These are phyloP conservation scores for Exserohilum turcica DNA, from an alignment of 2,329 filamentous ascomycete genomes.

Conservation along the genomic window DNA sequence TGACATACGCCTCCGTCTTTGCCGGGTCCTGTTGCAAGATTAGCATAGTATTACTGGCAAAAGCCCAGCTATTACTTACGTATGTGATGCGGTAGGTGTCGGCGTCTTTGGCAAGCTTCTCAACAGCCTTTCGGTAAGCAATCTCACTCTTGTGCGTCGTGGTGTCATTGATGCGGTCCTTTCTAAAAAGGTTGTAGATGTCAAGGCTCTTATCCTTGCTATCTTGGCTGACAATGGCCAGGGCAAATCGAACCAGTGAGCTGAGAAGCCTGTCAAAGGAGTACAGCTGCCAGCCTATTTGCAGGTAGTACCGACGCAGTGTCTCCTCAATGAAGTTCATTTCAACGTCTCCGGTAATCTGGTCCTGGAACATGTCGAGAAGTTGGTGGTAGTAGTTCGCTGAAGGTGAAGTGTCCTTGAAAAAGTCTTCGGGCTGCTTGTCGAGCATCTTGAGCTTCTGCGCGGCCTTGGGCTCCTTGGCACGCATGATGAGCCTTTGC, in stretches of 20 bases:
- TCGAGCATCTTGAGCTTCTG: conserved; percentile 82
- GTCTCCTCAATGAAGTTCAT: conserved; percentile 86
- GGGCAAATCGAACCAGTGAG: conserved; percentile 77
- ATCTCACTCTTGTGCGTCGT: conserved; percentile 91
- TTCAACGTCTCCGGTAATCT: conserved; percentile 80
- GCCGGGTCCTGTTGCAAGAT: conserved; percentile 54
- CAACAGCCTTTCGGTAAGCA: conserved; percentile 86
- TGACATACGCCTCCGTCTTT: conserved; percentile 74
- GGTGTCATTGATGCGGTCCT: conserved; percentile 78
- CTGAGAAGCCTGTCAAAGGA: conserved; percentile 87
- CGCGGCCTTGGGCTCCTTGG: conserved; percentile 78
- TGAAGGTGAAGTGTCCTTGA: conserved; percentile 64
- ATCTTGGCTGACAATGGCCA: conserved; percentile 83
- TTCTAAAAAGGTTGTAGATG: conserved; percentile 84
- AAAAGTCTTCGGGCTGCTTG: conserved; percentile 76
- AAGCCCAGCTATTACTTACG: conserved; percentile 64
- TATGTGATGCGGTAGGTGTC: conserved; percentile 90
- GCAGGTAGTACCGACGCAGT: conserved; percentile 87
- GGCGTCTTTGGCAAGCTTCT: conserved; percentile 89
- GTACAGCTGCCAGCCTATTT: conserved; percentile 91
- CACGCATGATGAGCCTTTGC: conserved; percentile 72
- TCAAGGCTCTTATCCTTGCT: conserved; percentile 92
- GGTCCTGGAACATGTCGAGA: conserved; percentile 82
- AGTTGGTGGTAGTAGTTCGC: conserved; percentile 86
- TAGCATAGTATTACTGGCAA: conserved; percentile 22